Evolutionary conservation across 768 basidiomycete species (phyloP).

Genomic region (Mycena amicta): DNA sequence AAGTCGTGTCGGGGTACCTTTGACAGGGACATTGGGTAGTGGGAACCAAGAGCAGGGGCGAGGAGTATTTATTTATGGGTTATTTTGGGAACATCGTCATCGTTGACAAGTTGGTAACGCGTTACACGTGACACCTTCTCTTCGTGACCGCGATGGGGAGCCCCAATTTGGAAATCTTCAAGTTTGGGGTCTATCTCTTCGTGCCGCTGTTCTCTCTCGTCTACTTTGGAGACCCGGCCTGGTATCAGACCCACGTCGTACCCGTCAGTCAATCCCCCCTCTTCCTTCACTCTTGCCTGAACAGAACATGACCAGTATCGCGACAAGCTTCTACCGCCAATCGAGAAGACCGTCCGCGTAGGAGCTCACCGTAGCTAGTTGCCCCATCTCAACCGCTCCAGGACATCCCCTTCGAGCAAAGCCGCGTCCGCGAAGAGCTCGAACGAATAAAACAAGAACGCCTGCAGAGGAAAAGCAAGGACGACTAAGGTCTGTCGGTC

Average conservation of each 20-base stretch:
- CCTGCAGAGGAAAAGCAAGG: conserved; percentile 42
- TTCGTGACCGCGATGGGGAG: too few species aligned
- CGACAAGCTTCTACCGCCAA: conserved; percentile 68
- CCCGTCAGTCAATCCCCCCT: conserved; percentile 49
- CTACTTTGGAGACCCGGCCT: conserved; percentile 86
- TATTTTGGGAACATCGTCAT: too few species aligned
- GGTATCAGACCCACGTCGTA: conserved; percentile 78
- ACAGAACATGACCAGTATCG: conserved; percentile 53
- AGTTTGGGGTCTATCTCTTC: conserved; percentile 85
- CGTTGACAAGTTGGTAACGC: too few species aligned
- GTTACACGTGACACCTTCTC: too few species aligned
- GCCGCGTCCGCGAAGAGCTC: conserved; percentile 66
- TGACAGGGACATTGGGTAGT: too few species aligned
- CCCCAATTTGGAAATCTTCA: conserved; percentile 87
- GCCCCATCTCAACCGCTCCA: conserved; percentile 26
- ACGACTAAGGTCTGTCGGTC: conserved; percentile 18
- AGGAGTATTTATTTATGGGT: too few species aligned
- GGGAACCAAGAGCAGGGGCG: too few species aligned
- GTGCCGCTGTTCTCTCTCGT: conserved; percentile 79
- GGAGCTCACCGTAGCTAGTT: neutral
- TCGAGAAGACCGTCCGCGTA: conserved; percentile 59
- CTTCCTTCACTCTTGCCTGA: neutral
- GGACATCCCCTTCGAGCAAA: conserved; percentile 68
- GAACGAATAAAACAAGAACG: conserved; percentile 70
- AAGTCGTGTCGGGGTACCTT: conserved; percentile 33